phyloP scores from a whole-genome alignment of 805 yeast species.

The Metschnikowia borealis region DNA sequence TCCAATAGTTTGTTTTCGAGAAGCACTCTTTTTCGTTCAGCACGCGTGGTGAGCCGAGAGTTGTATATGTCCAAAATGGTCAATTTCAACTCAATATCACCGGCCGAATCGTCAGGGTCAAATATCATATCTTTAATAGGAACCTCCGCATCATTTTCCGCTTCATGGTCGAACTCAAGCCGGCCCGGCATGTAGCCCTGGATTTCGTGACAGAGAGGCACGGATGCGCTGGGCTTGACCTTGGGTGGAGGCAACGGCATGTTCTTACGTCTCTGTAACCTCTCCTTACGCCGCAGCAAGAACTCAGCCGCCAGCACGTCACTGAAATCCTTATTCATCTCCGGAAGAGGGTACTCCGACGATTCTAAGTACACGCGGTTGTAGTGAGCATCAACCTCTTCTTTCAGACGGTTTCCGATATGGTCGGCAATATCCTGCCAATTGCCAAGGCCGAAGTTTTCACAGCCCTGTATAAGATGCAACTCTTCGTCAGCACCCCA shows the following conservation, averaged over 20 bases:
- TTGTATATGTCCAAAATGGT: slow-evolving; percentile 86
- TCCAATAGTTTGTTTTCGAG: slow-evolving; percentile 76
- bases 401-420: slow-evolving; percentile 87
- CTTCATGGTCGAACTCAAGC: slow-evolving; percentile 92
- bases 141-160: slow-evolving; percentile 93
- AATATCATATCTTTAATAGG: slow-evolving; percentile 93
- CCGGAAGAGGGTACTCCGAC: slow-evolving; percentile 81
- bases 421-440: slow-evolving; percentile 99
- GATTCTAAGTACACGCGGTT: slow-evolving; percentile 64
- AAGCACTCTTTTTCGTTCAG: slow-evolving; percentile 84
- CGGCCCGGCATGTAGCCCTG: slow-evolving; percentile 99
- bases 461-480: slow-evolving; percentile 84
- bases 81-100: slow-evolving; percentile 86
- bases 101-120: slow-evolving; percentile 85
- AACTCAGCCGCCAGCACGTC: slow-evolving; percentile 65
- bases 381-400: slow-evolving; percentile 87
- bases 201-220: slow-evolving; percentile 93
- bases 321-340: slow-evolving; percentile 64
- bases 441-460: slow-evolving; percentile 86
- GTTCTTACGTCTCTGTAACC: slow-evolving; percentile 71
- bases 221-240: slow-evolving; percentile 84
- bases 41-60: slow-evolving; percentile 83
- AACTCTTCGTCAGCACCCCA: slow-evolving; percentile 99
- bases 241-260: slow-evolving; percentile 79
- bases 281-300: slow-evolving; percentile 55